Conservation (phyloP, 108 stramenopile genomes). For the Fistulifera solaris region DNA sequence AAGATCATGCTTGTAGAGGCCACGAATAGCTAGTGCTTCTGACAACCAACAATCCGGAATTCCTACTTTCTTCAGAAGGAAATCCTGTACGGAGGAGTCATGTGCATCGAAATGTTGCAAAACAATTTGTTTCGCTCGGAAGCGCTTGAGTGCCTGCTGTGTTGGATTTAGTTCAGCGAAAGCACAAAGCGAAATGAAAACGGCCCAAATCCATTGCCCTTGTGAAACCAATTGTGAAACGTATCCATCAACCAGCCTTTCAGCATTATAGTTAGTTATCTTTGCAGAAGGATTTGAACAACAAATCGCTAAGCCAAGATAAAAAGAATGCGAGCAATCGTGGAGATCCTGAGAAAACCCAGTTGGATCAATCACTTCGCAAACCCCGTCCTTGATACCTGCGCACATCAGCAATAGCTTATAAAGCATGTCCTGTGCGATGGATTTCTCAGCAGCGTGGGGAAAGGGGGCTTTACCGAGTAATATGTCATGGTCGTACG, state of each 20-base stretch:
- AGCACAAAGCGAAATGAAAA: constrained; percentile 38
- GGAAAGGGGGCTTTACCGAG: constrained; percentile 38
- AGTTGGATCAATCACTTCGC: constrained; percentile 14
- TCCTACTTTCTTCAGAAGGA: constrained; percentile 43
- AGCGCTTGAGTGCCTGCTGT: not conserved
- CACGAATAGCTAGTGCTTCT: constrained; percentile 44
- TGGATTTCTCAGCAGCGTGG: constrained; percentile 13
- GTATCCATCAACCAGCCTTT: constrained; percentile 25
- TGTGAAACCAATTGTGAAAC: constrained; percentile 46
- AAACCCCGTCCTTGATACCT: constrained; percentile 6
- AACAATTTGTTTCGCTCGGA: constrained; percentile 44
- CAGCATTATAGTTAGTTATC: not conserved
- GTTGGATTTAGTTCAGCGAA: constrained; percentile 4
- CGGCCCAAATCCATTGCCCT: constrained; percentile 76
- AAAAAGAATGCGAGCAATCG: constrained; percentile 30
- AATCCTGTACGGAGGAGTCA: constrained; percentile 18
- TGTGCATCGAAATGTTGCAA: constrained; percentile 23
- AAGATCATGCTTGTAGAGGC: constrained; percentile 25
- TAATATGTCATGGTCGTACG: constrained; percentile 42
- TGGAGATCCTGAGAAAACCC: constrained; percentile 11
- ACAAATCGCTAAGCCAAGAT: constrained; percentile 16
- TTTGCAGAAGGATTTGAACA: constrained; percentile 10
- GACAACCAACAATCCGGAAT: constrained; percentile 57
- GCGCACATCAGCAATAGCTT: constrained; percentile 30
- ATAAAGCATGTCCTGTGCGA: constrained; percentile 36